These are phyloP conservation scores for Trichoderma oligosporum DNA, from an alignment of 2,329 filamentous ascomycete species.

Conservation along the genomic window DNA sequence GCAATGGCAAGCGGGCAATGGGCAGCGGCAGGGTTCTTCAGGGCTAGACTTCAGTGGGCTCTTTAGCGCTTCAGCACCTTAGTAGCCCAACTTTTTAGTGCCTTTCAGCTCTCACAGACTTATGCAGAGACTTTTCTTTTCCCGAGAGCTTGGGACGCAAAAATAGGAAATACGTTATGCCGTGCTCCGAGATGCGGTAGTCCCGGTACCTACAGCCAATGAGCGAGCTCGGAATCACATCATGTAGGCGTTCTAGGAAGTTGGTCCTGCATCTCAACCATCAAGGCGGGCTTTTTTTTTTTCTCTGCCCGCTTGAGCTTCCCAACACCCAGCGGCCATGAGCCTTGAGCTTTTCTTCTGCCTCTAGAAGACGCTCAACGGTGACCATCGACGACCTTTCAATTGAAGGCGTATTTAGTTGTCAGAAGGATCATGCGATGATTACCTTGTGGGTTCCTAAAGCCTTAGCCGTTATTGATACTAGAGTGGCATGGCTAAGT, in stretches of 20 bases:
- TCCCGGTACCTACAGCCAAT: conserved; percentile 21
- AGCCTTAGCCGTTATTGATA: not conserved
- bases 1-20: not conserved
- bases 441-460: conserved; percentile 22
- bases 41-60: not conserved
- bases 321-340: conserved; percentile 2
- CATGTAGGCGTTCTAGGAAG: not conserved
- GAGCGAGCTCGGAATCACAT: conserved; percentile 19
- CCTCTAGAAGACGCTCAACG: not conserved
- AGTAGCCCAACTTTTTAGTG: no score
- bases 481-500: not conserved
- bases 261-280: not conserved
- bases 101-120: not conserved
- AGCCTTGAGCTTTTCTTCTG: conserved; percentile 5
- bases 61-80: not conserved
- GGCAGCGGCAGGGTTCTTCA: not conserved
- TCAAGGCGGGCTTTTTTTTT: no score
- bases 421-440: conserved; percentile 22
- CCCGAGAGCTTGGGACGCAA: not conserved
- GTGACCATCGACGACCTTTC: no score
- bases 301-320: conserved; percentile 7
- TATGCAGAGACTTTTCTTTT: no score
- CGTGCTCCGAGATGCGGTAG: conserved; percentile 14
- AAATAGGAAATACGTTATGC: conserved; percentile 21
- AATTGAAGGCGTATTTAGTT: conserved; percentile 9